Evolutionary conservation across 345 rosid species (phyloP).

Genomic region (Corchorus capsularis): DNA sequence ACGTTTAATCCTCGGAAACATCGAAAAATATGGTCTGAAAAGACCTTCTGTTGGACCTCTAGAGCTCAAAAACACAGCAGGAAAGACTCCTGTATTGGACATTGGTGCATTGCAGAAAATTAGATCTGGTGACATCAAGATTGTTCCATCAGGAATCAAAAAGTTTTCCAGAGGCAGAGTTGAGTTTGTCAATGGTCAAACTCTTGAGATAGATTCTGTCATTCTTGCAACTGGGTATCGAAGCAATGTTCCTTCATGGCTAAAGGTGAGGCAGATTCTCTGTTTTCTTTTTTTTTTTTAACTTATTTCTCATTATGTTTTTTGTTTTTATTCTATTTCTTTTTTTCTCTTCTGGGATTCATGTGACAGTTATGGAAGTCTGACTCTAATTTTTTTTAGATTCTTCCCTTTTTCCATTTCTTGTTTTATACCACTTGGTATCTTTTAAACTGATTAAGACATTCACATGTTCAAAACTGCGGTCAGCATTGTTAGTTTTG

Average conservation of each 20-base stretch:
- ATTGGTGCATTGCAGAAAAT: constrained; percentile 69
- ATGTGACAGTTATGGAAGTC: constrained; percentile 35
- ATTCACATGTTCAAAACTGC: constrained; percentile 22
- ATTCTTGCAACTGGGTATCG: constrained; percentile 89
- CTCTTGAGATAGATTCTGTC: constrained; percentile 63
- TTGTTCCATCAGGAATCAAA: constrained; percentile 63
- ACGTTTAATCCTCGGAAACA: constrained; percentile 54
- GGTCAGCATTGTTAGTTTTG: constrained; percentile 26
- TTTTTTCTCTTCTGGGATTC: constrained; percentile 1
- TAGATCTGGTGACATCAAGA: constrained; percentile 68
- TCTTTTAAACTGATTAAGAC: constrained; percentile 19
- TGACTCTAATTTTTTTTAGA: not conserved
- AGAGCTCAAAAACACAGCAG: constrained; percentile 56
- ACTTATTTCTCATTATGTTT: constrained; percentile 1
- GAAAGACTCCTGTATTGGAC: constrained; percentile 87
- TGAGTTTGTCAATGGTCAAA: constrained; percentile 65
- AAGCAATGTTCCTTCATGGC: constrained; percentile 96
- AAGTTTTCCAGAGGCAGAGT: constrained; percentile 52
- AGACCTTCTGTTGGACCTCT: constrained; percentile 71
- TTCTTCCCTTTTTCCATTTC: constrained; percentile 10
- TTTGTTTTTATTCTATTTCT: constrained; percentile 8
- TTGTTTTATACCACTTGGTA: not conserved
- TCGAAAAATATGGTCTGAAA: constrained; percentile 62
- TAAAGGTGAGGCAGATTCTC: constrained; percentile 49
- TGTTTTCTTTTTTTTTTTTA: not conserved